Base-by-base conservation (phyloP, 2,329 filamentous ascomycete genomes). In the Elsinoe batatas region DNA sequence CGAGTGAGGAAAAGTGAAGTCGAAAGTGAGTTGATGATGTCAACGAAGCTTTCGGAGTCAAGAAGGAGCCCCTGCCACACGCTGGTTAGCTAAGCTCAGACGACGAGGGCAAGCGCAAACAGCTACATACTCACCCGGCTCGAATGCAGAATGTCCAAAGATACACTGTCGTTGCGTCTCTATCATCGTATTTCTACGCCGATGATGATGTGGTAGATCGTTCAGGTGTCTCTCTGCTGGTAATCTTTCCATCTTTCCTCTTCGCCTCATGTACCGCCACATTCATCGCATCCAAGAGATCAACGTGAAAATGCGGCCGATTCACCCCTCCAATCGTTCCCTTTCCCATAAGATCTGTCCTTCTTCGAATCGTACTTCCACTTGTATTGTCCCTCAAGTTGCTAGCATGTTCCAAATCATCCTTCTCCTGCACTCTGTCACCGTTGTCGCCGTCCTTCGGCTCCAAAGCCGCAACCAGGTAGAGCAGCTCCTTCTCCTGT, bases 301-400 rank as follows among this genome's bases (percentile, higher is more conserved):
- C 93, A 53, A 95, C 81, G 67, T 98, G 93, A 79, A 98, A 97
- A 62, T 95, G 79, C 4, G 91, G 91, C 62, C 88, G 76, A 69
- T 95, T 93, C 59, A 93, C 73, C 15, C 91, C 87, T 61, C 90
- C 85, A 13, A 96, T 83, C 3, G 88, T 79, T 1, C 86, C 84
- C 22, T 80, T 70, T 62, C 69, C 74, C 8, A 33, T 15, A 15
- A 51, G 56, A 13, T 50, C 46, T 68, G 71, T 58, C 60, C 71
- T 57, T 60, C 67, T 20, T 58, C 65, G 65, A 13, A 63, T 61
- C 42, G 26, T 7, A 2, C 26, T 30, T 8, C 3, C 26, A 8
- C 2, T 30, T 30, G 67, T 20, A 57, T 65, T 6, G 37, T 40
- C 37, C 37, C 5, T 18, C 4, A 10, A 40, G 7, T 5, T 30